Base-by-base conservation (phyloP, 2,329 filamentous ascomycete species). In the Cryphonectria parasitica region DNA sequence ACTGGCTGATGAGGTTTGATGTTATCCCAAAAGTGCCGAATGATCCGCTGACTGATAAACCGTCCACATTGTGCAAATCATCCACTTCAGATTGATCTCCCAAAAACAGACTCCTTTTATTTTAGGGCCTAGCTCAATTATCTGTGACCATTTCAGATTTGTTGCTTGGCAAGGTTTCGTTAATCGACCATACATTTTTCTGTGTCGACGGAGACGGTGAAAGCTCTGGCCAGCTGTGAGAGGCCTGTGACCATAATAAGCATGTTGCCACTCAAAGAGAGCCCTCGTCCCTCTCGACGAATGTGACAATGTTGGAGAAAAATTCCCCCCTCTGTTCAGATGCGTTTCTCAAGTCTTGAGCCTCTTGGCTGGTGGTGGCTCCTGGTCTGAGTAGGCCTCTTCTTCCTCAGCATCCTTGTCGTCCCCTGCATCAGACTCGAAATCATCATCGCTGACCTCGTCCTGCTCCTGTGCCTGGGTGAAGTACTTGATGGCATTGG, bases 401-500 rank as follows among this genome's bases (percentile, higher is more conserved):
- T 76, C 75, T 39, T 75, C 74, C 69, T 77, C 77, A 71, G 74
- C 74, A 77, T 82, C 85, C 73, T 83, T 84, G 62, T 84, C 85
- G 68, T 86, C 84, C 28, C 83, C 84, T 17, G 88, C 87, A 10
- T 85, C 86, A 11, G 85, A 78, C 77, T 93, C 91, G 74, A 93
- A 91, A 73, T 95, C 91, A 60, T 88, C 79, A 72, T 95, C 93
- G 76, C 83, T 90, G 77, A 91, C 79, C 15, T 88, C 87, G 66
- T 90, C 90, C 69, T 88, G 83, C 76, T 94, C 91, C 78, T 91
- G 89, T 62, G 93, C 92, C 82, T 92, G 87, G 67, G 87, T 92
- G 83, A 96, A 98, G 83, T 96, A 97, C 80, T 92, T 93, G 80
- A 97, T 91, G 70, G 95, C 95, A 73, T 90, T 89, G 64, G 93